Evolutionary conservation across 1,284 basidiomycete species (phyloP).

Genomic region (Rhizoctonia solani): DNA sequence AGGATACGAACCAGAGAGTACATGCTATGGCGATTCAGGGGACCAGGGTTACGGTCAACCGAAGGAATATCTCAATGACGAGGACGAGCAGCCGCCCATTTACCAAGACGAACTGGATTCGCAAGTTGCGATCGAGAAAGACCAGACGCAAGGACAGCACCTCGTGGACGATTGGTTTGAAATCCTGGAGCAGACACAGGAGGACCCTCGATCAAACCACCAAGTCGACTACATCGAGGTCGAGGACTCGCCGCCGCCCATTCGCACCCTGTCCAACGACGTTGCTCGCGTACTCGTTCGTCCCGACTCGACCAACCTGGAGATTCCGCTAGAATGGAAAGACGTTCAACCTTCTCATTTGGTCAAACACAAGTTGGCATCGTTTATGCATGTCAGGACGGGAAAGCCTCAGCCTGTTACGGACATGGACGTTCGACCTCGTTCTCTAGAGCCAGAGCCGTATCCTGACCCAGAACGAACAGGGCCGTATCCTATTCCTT

Average conservation of each 20-base stretch:
- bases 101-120: too few species aligned
- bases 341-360: conserved; percentile 7
- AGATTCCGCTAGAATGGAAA: not conserved
- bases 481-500: not conserved
- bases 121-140: too few species aligned
- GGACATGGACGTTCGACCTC: too few species aligned
- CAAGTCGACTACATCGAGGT: not conserved
- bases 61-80: too few species aligned
- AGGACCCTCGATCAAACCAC: too few species aligned
- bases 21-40: too few species aligned
- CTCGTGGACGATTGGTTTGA: too few species aligned
- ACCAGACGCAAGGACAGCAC: too few species aligned
- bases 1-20: not conserved
- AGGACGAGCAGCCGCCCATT: too few species aligned
- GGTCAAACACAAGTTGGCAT: not conserved
- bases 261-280: not conserved
- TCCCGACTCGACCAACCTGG: not conserved
- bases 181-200: too few species aligned
- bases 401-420: too few species aligned
- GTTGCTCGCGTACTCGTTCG: not conserved
- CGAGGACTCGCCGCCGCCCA: not conserved
- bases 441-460: not conserved
- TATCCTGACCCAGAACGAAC: not conserved
- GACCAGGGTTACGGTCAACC: too few species aligned
- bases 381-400: not conserved